phyloP scores from a whole-genome alignment of 1,284 basidiomycete genomes.

The Boletus holoroseus region DNA sequence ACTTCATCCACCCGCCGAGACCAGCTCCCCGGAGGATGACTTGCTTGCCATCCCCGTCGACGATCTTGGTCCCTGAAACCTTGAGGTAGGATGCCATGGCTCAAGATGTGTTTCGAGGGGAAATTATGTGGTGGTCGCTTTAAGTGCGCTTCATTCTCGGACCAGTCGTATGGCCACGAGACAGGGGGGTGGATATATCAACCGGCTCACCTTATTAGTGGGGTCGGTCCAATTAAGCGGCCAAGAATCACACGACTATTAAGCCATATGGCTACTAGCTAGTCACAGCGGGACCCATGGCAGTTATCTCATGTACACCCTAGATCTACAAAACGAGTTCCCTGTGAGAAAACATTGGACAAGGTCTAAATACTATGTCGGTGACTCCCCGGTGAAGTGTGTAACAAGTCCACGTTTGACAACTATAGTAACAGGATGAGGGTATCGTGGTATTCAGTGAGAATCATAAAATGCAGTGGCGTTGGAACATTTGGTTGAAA shows the following conservation, averaged over 20 bases:
- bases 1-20: conserved; percentile 70
- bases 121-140: not conserved
- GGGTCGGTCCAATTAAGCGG: too few species aligned
- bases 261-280: not conserved
- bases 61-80: conserved; percentile 52
- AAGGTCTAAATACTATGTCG: conserved; percentile 23
- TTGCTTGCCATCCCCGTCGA: conserved; percentile 50
- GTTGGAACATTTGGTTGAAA: conserved; percentile 28
- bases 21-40: conserved; percentile 63
- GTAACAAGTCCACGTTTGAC: conserved; percentile 27
- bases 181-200: not conserved
- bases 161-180: not conserved
- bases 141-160: conserved; percentile 7
- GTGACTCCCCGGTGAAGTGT: conserved; percentile 20
- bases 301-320: conserved; percentile 6
- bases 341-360: conserved; percentile 14
- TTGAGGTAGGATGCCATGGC: conserved; percentile 41
- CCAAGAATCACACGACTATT: not conserved
- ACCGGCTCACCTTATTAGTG: conserved; percentile 10
- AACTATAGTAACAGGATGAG: conserved; percentile 32
- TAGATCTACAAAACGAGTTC: conserved; percentile 27
- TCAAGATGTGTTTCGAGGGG: not conserved
- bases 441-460: conserved; percentile 33
- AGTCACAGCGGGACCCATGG: not conserved
- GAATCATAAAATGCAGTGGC: conserved; percentile 28